phyloP scores from a whole-genome alignment of 495 filamentous ascomycete species.

The Penicillium steckii region DNA sequence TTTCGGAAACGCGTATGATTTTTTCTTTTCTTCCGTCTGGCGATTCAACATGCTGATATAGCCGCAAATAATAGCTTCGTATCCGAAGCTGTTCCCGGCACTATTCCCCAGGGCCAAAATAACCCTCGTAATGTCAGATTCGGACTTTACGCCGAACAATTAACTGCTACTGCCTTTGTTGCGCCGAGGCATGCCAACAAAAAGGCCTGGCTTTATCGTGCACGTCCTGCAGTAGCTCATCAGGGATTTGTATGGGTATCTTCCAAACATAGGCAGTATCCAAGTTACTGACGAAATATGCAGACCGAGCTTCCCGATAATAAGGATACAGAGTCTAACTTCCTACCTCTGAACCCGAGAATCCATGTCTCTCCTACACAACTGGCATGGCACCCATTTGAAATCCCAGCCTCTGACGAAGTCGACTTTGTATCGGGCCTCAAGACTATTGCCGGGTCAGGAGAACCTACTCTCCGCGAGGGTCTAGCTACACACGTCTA shows the following conservation, averaged over 20 bases:
- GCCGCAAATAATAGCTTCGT: constrained; percentile 26
- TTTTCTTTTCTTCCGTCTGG: constrained; percentile 11
- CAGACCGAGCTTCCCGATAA: constrained; percentile 51
- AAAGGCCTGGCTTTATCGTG: constrained; percentile 49
- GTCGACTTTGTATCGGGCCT: constrained; percentile 47
- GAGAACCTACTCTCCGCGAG: constrained; percentile 49
- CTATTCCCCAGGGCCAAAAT: constrained; percentile 49
- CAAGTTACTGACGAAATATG: background rate
- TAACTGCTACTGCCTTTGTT: constrained; percentile 48
- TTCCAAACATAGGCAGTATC: background rate
- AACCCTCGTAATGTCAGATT: constrained; percentile 46
- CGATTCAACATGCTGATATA: constrained; percentile 29
- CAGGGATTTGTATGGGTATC: constrained; percentile 45
- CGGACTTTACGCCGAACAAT: constrained; percentile 47
- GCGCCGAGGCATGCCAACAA: constrained; percentile 48
- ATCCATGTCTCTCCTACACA: constrained; percentile 62
- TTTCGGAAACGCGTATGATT: constrained; percentile 53
- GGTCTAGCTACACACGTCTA: constrained; percentile 49
- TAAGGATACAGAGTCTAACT: constrained; percentile 43
- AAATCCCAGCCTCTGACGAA: constrained; percentile 36
- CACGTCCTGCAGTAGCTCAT: constrained; percentile 49
- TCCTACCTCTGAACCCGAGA: constrained; percentile 47
- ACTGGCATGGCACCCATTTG: constrained; percentile 49
- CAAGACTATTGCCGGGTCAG: constrained; percentile 49
- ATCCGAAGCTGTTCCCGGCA: constrained; percentile 49